Evolutionary conservation across 2,329 filamentous ascomycete genomes (phyloP).

Genomic region (Rhinocladiella similis): DNA sequence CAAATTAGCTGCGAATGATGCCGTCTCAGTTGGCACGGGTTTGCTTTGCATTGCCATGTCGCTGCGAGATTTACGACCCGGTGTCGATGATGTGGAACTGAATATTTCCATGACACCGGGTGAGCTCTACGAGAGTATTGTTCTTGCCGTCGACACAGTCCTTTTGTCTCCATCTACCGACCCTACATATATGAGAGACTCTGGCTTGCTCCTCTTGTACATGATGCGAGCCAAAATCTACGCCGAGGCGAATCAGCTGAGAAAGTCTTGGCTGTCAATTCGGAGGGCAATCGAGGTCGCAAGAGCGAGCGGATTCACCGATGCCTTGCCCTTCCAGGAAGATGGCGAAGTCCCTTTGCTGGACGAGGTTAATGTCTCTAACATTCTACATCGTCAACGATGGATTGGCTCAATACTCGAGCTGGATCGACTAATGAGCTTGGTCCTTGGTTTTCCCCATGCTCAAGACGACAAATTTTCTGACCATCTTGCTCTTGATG

Average conservation of each 20-base stretch:
- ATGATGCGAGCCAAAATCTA: slow-evolving; percentile 28
- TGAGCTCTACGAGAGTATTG: slow-evolving; percentile 21
- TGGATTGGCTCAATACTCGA: slow-evolving; percentile 27
- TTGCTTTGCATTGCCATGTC: slow-evolving; percentile 27
- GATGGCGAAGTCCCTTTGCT: slow-evolving; percentile 3
- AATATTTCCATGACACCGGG: slow-evolving; percentile 18
- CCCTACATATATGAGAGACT: slow-evolving; percentile 13
- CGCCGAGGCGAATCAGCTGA: slow-evolving; percentile 26
- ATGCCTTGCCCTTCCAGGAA: slow-evolving; percentile 1
- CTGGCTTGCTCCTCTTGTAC: slow-evolving; percentile 18
- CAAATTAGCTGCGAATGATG: slow-evolving; percentile 17
- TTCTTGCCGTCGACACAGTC: slow-evolving; percentile 25
- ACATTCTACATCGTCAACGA: slow-evolving; percentile 22
- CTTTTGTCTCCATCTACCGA: slow-evolving; percentile 18
- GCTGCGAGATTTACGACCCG: slow-evolving; percentile 20
- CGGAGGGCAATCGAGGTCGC: slow-evolving; percentile 20
- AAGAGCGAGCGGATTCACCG: slow-evolving; percentile 18
- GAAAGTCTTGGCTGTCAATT: slow-evolving; percentile 26
- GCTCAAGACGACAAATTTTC: slow-evolving; percentile 25
- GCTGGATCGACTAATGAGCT: slow-evolving; percentile 24
- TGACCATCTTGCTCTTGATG: slow-evolving; percentile 22
- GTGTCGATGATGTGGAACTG: slow-evolving; percentile 22
- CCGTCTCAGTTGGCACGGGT: slow-evolving; percentile 21
- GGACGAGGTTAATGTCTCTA: slow-evolving; percentile 4
- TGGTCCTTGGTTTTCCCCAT: slow-evolving; percentile 27